Evolutionary conservation across 495 filamentous ascomycete genomes (phyloP), one percentile per base, ranked within the genome.

Genomic region (Chlorociboria aeruginascens): DNA sequence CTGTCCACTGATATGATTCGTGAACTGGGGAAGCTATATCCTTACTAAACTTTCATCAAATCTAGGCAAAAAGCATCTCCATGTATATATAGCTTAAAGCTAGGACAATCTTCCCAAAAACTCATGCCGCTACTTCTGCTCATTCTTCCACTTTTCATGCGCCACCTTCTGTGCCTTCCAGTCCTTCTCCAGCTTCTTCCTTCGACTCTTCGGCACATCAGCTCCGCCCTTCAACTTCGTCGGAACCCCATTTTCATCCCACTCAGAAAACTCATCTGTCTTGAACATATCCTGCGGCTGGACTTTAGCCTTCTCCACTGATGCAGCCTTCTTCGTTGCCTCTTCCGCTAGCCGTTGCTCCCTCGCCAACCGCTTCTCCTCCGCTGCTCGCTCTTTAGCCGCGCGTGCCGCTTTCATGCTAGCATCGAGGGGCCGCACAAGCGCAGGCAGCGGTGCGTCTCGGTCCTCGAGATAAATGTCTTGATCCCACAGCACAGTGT

Each of bases 381-480:
- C 55, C 7, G 62, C 61, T 7, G 63, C 35, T 40, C 59, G 63
- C 36, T 73, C 77, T 62, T 75, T 76, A 52, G 80, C 74, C 36
- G 70, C 67, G 1, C 78, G 72, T 2, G 76, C 76, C 32, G 77
- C 76, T 36, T 76, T 60, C 37, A 88, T 68, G 32, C 76, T 73
- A 16, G 66, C 68, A 12, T 79, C 78, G 30, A 66, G 57, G 67
- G 8, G 78, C 76, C 36, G 81, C 77, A 38, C 86, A 71, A 11
- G 85, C 66, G 11, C 83, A 78, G 0, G 80, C 74, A 36, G 65
- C 65, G 45, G 69, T 25, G 43, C 40, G 14, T 54, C 48, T 6
- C 82, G 77, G 55, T 89, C 84, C 60, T 89, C 85, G 28, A 89
- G 77, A 52, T 85, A 83, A 46, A 89, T 73, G 33, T 73, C 81